A percentile compares a stretch with the other conserved stretches of the same genome.
phyloP scores from a whole-genome alignment of 2,329 filamentous ascomycete genomes.

The Elsinoe australis region DNA sequence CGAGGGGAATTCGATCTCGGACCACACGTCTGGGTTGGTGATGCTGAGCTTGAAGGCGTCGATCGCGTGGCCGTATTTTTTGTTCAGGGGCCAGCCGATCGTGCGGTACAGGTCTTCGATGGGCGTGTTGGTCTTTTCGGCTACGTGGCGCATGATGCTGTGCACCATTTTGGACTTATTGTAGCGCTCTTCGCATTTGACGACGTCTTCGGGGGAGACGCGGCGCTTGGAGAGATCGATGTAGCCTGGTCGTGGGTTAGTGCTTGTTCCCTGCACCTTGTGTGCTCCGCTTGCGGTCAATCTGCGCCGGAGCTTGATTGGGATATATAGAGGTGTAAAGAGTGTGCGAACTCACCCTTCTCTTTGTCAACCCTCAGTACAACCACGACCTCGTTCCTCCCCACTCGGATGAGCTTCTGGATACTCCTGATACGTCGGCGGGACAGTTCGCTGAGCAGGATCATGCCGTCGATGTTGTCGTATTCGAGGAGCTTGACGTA shows the following conservation, averaged over 20 bases:
- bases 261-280: not conserved
- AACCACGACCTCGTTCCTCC: conserved; percentile 96
- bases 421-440: conserved; percentile 97
- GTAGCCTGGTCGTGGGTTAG: conserved; percentile 53
- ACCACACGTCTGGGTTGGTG: conserved; percentile 96
- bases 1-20: conserved; percentile 81
- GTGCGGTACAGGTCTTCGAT: conserved; percentile 90
- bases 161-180: conserved; percentile 99
- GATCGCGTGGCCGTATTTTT: conserved; percentile 91
- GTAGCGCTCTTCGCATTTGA: conserved; percentile 98
- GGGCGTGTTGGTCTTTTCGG: conserved; percentile 90
- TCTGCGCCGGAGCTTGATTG: too few species aligned
- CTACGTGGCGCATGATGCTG: conserved; percentile 97
- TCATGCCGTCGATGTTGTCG: conserved; percentile 99
- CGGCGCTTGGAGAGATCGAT: conserved; percentile 98
- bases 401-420: conserved; percentile 96
- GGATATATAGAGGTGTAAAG: too few species aligned
- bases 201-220: conserved; percentile 93
- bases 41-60: conserved; percentile 99
- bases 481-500: conserved; percentile 99
- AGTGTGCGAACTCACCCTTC: conserved; percentile 55
- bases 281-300: not conserved
- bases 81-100: conserved; percentile 95
- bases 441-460: conserved; percentile 92
- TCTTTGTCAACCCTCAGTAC: conserved; percentile 99